Evolutionary conservation across 169 alveolate species (phyloP).

Genomic region (Cytauxzoon felis): DNA sequence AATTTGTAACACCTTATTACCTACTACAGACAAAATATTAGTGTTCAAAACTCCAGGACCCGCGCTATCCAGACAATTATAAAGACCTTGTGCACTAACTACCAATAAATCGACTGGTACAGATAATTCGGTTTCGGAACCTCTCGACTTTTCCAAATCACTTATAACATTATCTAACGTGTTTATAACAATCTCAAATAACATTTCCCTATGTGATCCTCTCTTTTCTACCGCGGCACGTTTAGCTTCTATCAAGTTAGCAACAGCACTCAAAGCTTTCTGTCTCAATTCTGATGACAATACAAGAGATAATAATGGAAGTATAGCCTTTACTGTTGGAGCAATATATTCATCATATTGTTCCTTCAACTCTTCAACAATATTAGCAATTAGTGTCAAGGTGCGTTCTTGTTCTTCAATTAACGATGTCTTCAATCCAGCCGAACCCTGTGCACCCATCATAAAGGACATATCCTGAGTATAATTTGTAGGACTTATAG

Average conservation of each 20-base stretch:
- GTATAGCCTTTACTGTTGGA: slow-evolving; percentile 71
- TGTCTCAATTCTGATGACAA: slow-evolving; percentile 77
- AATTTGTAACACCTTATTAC: slow-evolving; percentile 33
- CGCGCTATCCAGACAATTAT: slow-evolving; percentile 73
- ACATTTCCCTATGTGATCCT: slow-evolving; percentile 61
- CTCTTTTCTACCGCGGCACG: slow-evolving; percentile 61
- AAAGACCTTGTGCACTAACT: slow-evolving; percentile 68
- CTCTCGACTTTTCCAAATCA: slow-evolving; percentile 54
- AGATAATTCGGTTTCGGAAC: slow-evolving; percentile 49
- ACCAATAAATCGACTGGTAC: slow-evolving; percentile 65
- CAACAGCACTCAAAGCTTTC: slow-evolving; percentile 76
- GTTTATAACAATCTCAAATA: slow-evolving; percentile 60
- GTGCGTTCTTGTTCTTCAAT: slow-evolving; percentile 73
- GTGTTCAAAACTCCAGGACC: slow-evolving; percentile 69
- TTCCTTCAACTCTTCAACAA: slow-evolving; percentile 71
- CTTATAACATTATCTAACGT: slow-evolving; percentile 50
- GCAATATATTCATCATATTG: slow-evolving; percentile 67
- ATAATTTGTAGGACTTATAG: not conserved
- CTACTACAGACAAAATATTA: slow-evolving; percentile 20
- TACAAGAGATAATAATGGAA: slow-evolving; percentile 70
- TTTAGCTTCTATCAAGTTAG: slow-evolving; percentile 79
- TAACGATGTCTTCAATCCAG: slow-evolving; percentile 70
- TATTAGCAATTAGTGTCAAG: slow-evolving; percentile 55
- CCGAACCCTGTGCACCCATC: slow-evolving; percentile 72
- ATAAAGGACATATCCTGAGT: slow-evolving; percentile 66